phyloP scores from a whole-genome alignment of 257 asterid genomes.

The Fraxinus cuspidata region DNA sequence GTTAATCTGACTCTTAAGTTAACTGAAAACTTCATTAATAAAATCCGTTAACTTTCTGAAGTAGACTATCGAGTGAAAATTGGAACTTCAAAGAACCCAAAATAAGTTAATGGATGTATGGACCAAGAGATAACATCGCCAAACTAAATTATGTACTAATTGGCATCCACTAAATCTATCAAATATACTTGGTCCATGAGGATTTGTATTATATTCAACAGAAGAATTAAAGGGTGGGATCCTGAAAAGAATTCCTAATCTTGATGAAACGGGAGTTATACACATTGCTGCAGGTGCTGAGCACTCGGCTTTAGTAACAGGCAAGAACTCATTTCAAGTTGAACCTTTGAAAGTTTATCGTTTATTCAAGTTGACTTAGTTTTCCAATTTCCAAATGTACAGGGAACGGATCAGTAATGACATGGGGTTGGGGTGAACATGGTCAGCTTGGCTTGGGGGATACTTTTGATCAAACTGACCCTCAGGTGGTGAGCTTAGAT shows the following conservation, averaged over 20 bases:
- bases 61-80: neutral
- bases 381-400: constrained; percentile 9
- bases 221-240: constrained; percentile 36
- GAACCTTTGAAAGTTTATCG: neutral
- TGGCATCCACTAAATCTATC: too few relatives aligned
- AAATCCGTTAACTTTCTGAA: neutral
- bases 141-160: neutral
- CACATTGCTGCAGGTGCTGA: constrained; percentile 89
- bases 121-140: neutral
- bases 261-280: constrained; percentile 37
- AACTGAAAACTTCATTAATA: neutral
- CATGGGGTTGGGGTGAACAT: constrained; percentile 99
- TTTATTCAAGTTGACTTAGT: neutral
- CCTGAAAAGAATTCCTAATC: constrained; percentile 33
- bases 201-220: constrained; percentile 12
- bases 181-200: neutral
- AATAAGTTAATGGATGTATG: neutral
- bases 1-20: neutral
- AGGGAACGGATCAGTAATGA: constrained; percentile 71
- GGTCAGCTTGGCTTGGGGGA: constrained; percentile 93
- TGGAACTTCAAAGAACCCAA: neutral
- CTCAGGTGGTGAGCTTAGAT: constrained; percentile 50
- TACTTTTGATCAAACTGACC: constrained; percentile 51
- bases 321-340: constrained; percentile 34
- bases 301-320: constrained; percentile 80